Evolutionary conservation across 129 eudicot genomes (phyloP).

Genomic region (Helianthus annuus): HanXRQr2.0-SUNRISE NC_035444.2:29533589-29534088

Average conservation of each 20-base stretch:
- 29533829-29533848: not conserved
- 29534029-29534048: too few species aligned
- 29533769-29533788: constrained; percentile 96
- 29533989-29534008: too few species aligned
- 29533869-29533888: not conserved
- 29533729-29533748: constrained; percentile 79
- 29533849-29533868: not conserved
- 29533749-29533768: constrained; percentile 84
- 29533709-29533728: constrained; percentile 23
- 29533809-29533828: not conserved
- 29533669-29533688: constrained; percentile 11
- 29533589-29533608: constrained; percentile 39
- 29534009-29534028: too few species aligned
- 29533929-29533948: not conserved
- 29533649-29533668: constrained; percentile 27
- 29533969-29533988: too few species aligned
- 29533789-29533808: constrained; percentile 72
- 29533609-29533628: constrained; percentile 27
- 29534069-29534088: too few species aligned
- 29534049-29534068: too few species aligned
- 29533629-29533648: constrained; percentile 29
- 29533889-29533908: not conserved
- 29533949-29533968: too few species aligned
- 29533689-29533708: constrained; percentile 23
- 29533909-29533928: not conserved